Base-by-base conservation (phyloP, 2,329 filamentous ascomycete genomes). In the Hypomyces perniciosus region DNA sequence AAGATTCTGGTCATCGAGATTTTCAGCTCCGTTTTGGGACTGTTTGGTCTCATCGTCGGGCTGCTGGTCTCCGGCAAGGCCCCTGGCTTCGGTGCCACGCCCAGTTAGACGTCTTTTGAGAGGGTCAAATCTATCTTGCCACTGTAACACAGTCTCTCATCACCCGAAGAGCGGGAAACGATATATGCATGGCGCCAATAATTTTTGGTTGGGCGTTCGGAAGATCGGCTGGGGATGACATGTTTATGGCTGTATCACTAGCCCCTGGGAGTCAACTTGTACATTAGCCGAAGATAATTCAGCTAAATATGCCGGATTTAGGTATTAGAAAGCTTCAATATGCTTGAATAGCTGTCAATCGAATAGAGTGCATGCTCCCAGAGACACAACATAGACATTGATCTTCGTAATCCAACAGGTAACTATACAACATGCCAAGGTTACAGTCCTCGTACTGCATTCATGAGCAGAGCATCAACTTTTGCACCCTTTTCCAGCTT, bases 1-100 rank as follows among this genome's bases (percentile, higher is more conserved):
- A 96, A 96, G 76, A 96, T 99, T 60, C 84, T 99, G 47, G 92
- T 99, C 60, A 95, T 99, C 64, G 95, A 99, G 72, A 99, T 99
- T 68, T 99, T 99, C 78, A 96, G 91, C 68, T 97, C 92, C 38
- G 92, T 99, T 44, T 79, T 99, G 8, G 93, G 95, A 57, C 83
- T 99, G 4, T 99, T 99, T 65, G 95, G 93, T 53, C 79, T 99
- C 57, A 99, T 99, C 65, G 85, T 99, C 60, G 93, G 95, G 42
- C 80, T 99, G 50, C 78, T 99, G 58, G 80, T 97, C 47, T 88
- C 89, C 53, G 80, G 85, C 67, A 95, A 93, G 72, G 90, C 93
- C 28, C 67, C 75, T 27, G 44, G 50, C 9, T 61, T 61, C 44
- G 59, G 57, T 34, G 54, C 39, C 38, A 53, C 47, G 37, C 42